Percentiles rank a stretch among this genome's conserved stretches.
These are phyloP conservation scores for Picochlorum sp. DNA, from an alignment of 139 green algal genomes.

Conservation along the genomic window DNA sequence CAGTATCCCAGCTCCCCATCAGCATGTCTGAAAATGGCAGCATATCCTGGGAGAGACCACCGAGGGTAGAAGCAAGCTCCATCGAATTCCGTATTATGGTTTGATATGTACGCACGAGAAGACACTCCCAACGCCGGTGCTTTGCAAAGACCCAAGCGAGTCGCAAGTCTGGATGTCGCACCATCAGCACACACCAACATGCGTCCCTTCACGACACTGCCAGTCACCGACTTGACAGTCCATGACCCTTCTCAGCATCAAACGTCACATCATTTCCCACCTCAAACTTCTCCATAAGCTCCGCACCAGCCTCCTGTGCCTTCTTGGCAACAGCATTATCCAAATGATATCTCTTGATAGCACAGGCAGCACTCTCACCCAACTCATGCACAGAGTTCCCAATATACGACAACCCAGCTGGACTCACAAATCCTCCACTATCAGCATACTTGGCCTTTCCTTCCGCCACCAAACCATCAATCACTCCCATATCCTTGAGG, in stretches of 20 bases:
- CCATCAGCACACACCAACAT: constrained; percentile 80
- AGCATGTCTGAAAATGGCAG: constrained; percentile 69
- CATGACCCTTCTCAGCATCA: constrained; percentile 53
- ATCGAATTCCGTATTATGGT: constrained; percentile 88
- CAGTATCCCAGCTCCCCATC: constrained; percentile 90
- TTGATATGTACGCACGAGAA: constrained; percentile 75
- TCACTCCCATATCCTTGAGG: constrained; percentile 61
- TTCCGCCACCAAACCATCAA: constrained; percentile 68
- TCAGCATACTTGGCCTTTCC: constrained; percentile 85
- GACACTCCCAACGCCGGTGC: constrained; percentile 64
- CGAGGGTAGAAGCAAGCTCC: constrained; percentile 64
- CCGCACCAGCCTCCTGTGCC: constrained; percentile 49
- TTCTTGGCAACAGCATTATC: constrained; percentile 49
- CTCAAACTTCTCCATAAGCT: constrained; percentile 79
- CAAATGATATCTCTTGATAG: constrained; percentile 78
- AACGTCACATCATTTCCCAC: constrained; percentile 52
- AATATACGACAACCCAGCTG: constrained; percentile 77
- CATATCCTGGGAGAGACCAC: constrained; percentile 73
- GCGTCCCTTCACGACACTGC: constrained; percentile 46
- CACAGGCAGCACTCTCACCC: constrained; percentile 65
- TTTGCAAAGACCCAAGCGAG: constrained; percentile 82
- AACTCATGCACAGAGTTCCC: constrained; percentile 52
- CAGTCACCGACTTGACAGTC: constrained; percentile 56
- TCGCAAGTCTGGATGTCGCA: constrained; percentile 75
- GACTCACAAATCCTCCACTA: constrained; percentile 58